Evolutionary conservation across 2,329 filamentous ascomycete species (phyloP), one percentile per base, ranked within the genome.

Genomic region (Drechslera avenae): DNA sequence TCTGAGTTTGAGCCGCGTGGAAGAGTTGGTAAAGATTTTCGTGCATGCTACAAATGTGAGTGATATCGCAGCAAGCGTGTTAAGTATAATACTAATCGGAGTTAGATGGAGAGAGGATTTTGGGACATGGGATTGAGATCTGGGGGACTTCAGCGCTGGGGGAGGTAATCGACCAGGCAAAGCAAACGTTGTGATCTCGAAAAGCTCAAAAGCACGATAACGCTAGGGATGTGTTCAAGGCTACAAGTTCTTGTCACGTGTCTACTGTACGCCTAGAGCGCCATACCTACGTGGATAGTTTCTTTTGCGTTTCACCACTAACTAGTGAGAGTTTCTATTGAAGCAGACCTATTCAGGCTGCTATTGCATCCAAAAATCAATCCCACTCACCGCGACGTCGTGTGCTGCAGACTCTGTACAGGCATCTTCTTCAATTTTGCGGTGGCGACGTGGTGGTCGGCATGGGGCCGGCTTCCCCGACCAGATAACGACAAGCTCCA

Each of bases 11-110:
- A 79, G 78, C 31, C 81, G 91, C 35, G 83, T 97, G 50, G 91
- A 96, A 62, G 88, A 96, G 68, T 76, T 97, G 41, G 85, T 93
- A 37, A 80, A 83, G 58, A 90, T 97, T 42, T 97, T 97, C 67
- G 84, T 91, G 39, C 88, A 91, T 62, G 90, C 88, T n/a, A 95
- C 91, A 13, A 89, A 87, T 79, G 89, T 90, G 72, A 74, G 81
- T 68, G 41, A 19, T 31, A 37, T 19, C 5, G 10, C 19, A 40
- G 28, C 34, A 12, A 21, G 17, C 8, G 16, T 48, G 40, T 46
- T 36, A 10, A 13, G 14, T 8, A n/a, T 8, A 10, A 19, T 37
- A 57, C 62, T 60, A 44, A 66, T 30, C 36, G 19, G 30, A 36
- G 43, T 17, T 71, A 89, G 82, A 84, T 90, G 81, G 88, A 91